These are phyloP conservation scores for Sphaerulina populicola DNA, from an alignment of 2,329 filamentous ascomycete genomes.

Conservation along the genomic window DNA sequence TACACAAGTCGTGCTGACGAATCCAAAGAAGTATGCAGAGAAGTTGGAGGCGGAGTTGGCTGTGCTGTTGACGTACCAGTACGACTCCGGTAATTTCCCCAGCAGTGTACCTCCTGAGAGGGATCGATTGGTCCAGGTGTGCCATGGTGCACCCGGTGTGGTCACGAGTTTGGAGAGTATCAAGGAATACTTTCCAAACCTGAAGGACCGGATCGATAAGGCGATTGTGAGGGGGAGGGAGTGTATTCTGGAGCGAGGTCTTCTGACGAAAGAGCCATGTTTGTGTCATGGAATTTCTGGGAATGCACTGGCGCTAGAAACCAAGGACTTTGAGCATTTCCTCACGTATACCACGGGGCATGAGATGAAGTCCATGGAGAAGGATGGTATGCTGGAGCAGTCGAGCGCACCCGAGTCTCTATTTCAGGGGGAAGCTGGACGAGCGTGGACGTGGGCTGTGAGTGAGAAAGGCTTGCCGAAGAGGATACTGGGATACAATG, in stretches of 20 bases:
- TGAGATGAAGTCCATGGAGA: conserved; percentile 47
- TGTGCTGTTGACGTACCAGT: conserved; percentile 52
- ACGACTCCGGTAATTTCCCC: conserved; percentile 56
- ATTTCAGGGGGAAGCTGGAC: conserved; percentile 39
- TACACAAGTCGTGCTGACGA: conserved; percentile 57
- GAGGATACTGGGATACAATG: conserved; percentile 44
- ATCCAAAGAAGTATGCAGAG: conserved; percentile 47
- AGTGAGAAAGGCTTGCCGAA: conserved; percentile 40
- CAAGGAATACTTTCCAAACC: conserved; percentile 47
- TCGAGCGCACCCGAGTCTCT: conserved; percentile 44
- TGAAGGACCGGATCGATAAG: conserved; percentile 47
- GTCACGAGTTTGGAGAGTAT: conserved; percentile 52
- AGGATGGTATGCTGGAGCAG: conserved; percentile 46
- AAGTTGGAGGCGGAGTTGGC: conserved; percentile 48
- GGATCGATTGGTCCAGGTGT: conserved; percentile 54
- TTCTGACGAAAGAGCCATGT: conserved; percentile 57
- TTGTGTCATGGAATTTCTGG: conserved; percentile 58
- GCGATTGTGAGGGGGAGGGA: conserved; percentile 47
- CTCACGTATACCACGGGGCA: conserved; percentile 50
- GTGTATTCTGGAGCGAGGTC: conserved; percentile 49
- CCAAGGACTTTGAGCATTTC: conserved; percentile 49
- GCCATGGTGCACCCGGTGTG: conserved; percentile 59
- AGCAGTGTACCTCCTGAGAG: conserved; percentile 45
- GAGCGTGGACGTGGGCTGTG: conserved; percentile 41
- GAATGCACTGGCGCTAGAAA: conserved; percentile 51